Evolutionary conservation across 2,329 filamentous ascomycete genomes (phyloP), one percentile per base, ranked within the genome.

Genomic region (Fulvia fulva): DNA sequence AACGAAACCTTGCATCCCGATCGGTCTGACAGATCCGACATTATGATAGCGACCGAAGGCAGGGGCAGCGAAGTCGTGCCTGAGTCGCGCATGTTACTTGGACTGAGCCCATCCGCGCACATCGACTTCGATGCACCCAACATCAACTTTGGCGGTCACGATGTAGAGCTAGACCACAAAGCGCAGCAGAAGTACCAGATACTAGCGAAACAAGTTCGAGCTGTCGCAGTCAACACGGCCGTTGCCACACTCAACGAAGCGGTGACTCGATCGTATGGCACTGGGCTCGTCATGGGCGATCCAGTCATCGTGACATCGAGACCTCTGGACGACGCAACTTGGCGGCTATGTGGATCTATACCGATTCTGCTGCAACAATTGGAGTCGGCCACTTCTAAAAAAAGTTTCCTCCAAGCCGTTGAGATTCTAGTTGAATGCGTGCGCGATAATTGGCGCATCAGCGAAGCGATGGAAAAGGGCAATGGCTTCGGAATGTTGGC

Each of bases 381-480:
- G 6, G 91, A 97, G 70, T 81, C 87, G 32, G 87, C 94, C 1
- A 80, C 81, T 2, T 87, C 85, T 0, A 80, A 84, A 7, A 85
- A 91, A 51, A 86, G 87, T 46, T 85, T 92, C 26, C 77, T 92
- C 9, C 83, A 89, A 55, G 87, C 92, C 1, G 86, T 95, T 2
- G 86, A 95, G 68, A 88, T 95, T 67, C 80, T 96, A 25, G 91
- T 97, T 62, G 85, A 89, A 63, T 90, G 90, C 60, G 89, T 97
- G 51, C 88, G 89, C 64, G 88, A 89, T 63, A 97, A 89, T 71
- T 99, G 95, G 94, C 85, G 94, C 63, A 97, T 97, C 65, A 97
- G 94, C 65, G 95, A 99, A 72, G 92, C 94, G 25, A 97, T 99
- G 89, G 94, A 99, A 73, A 87, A 90, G 67, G 91, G 96, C 59